Evolutionary conservation across 176 grass and related monocot genomes (phyloP).

Genomic region (Zoysia japonica): DNA sequence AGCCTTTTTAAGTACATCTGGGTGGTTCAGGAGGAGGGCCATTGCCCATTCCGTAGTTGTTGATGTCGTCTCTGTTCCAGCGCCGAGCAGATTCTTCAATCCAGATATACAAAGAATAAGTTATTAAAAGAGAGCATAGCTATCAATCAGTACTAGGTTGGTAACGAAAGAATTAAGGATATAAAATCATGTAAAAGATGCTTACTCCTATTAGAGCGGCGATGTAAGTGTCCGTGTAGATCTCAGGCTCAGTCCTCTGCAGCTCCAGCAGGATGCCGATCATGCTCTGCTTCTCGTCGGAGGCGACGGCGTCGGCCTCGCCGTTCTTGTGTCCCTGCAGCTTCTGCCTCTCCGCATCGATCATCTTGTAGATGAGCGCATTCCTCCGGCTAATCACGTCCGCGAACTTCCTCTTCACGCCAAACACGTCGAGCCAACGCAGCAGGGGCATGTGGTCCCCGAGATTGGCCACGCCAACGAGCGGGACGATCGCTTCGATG

Average conservation of each 20-base stretch:
- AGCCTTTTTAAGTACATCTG: slow-evolving; percentile 40
- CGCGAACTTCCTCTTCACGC: slow-evolving; percentile 44
- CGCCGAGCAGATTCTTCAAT: slow-evolving; percentile 55
- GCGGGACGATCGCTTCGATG: slow-evolving; percentile 28
- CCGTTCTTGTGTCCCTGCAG: background rate
- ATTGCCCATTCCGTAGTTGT: slow-evolving; percentile 66
- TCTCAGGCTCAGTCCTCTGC: slow-evolving; percentile 57
- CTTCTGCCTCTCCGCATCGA: slow-evolving; percentile 49
- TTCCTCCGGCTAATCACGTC: slow-evolving; percentile 39
- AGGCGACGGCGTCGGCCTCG: background rate
- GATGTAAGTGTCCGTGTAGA: slow-evolving; percentile 50
- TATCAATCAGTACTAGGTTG: too few species aligned
- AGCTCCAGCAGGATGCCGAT: slow-evolving; percentile 53
- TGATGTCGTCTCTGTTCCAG: slow-evolving; percentile 69
- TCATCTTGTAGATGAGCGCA: slow-evolving; percentile 43
- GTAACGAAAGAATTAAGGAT: background rate
- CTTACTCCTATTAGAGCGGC: slow-evolving; percentile 9
- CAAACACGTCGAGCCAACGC: slow-evolving; percentile 54
- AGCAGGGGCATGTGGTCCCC: slow-evolving; percentile 68
- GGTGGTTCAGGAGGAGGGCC: slow-evolving; percentile 64
- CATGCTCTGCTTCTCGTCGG: slow-evolving; percentile 54
- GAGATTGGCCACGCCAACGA: slow-evolving; percentile 36
- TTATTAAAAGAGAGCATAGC: background rate
- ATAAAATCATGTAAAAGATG: background rate
- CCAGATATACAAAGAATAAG: background rate